Evolutionary conservation across 257 asterid genomes (phyloP), one percentile per base, ranked within the genome.

Genomic region (Solanum gandarillasii): DNA sequence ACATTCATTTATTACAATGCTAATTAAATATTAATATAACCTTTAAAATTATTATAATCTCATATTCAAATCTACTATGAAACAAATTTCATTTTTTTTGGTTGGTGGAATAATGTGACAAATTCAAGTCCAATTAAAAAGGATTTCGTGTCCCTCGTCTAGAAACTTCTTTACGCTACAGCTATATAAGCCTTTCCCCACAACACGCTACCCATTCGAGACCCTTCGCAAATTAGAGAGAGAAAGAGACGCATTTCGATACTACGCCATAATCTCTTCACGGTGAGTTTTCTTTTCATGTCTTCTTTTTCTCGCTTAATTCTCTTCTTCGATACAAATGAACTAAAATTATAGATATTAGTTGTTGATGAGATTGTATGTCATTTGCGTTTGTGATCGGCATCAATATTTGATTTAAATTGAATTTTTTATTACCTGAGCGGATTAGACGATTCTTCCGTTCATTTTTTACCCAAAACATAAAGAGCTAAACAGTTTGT

Each of bases 71-170:
- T 68, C 20, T 68, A 27, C 74, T 5, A 27, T 58, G 68, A 58
- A 67, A 67, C 32, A 46, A 43, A 3, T 43, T 43, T 43, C 0
- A 10, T 43, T 43, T 46, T 48, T 48, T 13, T 55, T 20, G 7
- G 12, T 13, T 78, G 16, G 12, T 41, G 4, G 84, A 25, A 11
- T 48, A 48, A 4, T 5, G 70, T 20, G 86, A 46, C 70, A 31
- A 48, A 82, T 82, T 48, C 7, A 48, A 20, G 21, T 48, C 29
- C 86, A 82, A 82, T 84, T 87, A 73, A 48, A 91, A 88, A 65
- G 43, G 4, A 43, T 83, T 81, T 90, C 82, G 90, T 71, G 90
- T 90, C 93, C 89, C 34, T 67, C 67, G 60, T 88, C 92, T 88
- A 88, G 93, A 91, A 91, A 52, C 89, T 91, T 91, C 92, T 74